Conservation (phyloP, 75 land plant genomes). For the Adiantum capillusveneris region DNA sequence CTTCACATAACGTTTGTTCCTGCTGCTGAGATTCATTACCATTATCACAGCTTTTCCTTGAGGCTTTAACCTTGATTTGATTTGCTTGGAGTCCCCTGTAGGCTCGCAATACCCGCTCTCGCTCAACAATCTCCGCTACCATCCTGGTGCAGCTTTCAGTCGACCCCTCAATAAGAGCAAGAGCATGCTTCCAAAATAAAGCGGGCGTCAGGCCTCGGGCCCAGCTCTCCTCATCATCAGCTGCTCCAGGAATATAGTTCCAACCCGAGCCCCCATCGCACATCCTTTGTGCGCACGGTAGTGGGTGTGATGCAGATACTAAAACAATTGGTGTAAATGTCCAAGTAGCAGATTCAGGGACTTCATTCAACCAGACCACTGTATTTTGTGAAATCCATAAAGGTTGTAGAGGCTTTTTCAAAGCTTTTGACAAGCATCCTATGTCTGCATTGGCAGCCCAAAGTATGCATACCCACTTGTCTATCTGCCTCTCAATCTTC, state of each 20-base stretch:
- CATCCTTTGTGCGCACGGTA: constrained; percentile 34
- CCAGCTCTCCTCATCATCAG: constrained; percentile 99
- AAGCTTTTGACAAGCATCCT: constrained; percentile 32
- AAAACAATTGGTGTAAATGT: constrained; percentile 86
- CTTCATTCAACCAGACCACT: constrained; percentile 94
- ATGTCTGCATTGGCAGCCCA: constrained; percentile 72
- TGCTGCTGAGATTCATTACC: constrained; percentile 1
- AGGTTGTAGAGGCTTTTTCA: constrained; percentile 80
- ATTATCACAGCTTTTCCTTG: constrained; percentile 12
- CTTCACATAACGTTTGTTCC: background rate
- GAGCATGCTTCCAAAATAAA: constrained; percentile 79
- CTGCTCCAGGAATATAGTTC: constrained; percentile 95
- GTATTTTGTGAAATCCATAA: constrained; percentile 91
- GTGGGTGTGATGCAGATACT: constrained; percentile 67
- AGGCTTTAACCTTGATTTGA: constrained; percentile 45
- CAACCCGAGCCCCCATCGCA: constrained; percentile 73
- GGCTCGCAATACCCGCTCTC: constrained; percentile 64
- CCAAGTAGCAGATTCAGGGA: constrained; percentile 74
- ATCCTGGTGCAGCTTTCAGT: constrained; percentile 69
- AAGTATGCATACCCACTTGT: constrained; percentile 63
- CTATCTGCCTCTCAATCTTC: constrained; percentile 50
- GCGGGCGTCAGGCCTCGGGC: constrained; percentile 74
- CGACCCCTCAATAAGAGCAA: constrained; percentile 53
- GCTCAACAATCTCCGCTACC: constrained; percentile 85
- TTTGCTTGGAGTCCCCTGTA: constrained; percentile 70